Evolutionary conservation across 1,284 basidiomycete species (phyloP).

Genomic region (Microbotryum intermedium): DNA sequence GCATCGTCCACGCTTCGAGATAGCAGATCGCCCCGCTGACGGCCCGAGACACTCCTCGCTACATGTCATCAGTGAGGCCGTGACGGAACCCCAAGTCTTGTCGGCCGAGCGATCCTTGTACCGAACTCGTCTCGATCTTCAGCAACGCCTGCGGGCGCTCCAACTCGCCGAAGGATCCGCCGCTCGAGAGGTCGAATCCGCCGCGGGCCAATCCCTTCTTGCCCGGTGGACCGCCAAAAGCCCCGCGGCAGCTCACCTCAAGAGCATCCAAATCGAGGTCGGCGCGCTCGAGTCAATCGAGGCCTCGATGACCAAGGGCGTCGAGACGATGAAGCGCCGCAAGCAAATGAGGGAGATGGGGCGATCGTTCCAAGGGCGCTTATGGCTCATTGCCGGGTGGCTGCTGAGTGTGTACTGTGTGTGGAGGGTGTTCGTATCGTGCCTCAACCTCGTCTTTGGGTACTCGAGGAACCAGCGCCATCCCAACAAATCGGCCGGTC

Average conservation of each 20-base stretch:
- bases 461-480: conserved; percentile 16
- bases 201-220: conserved; percentile 19
- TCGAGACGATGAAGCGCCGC: conserved; percentile 35
- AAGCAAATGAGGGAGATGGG: conserved; percentile 37
- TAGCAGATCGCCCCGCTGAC: background rate
- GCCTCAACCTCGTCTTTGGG: conserved; percentile 38
- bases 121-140: conserved; percentile 32
- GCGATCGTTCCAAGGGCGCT: conserved; percentile 36
- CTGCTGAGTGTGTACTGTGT: conserved; percentile 41
- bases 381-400: conserved; percentile 37
- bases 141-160: conserved; percentile 20
- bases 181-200: conserved; percentile 19
- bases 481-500: conserved; percentile 1
- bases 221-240: conserved; percentile 19
- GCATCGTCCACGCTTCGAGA: too few species aligned
- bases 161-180: conserved; percentile 18
- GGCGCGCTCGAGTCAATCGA: conserved; percentile 40
- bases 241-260: conserved; percentile 33
- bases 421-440: conserved; percentile 35
- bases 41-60: background rate
- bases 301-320: conserved; percentile 38
- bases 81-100: conserved; percentile 33
- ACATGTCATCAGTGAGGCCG: conserved; percentile 24
- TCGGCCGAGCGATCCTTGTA: conserved; percentile 32
- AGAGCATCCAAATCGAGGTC: conserved; percentile 39